These are phyloP conservation scores for Pseudisothecium myosuroides DNA, from an alignment of 225 moss, liverwort and hornwort genomes.

Conservation along the genomic window DNA sequence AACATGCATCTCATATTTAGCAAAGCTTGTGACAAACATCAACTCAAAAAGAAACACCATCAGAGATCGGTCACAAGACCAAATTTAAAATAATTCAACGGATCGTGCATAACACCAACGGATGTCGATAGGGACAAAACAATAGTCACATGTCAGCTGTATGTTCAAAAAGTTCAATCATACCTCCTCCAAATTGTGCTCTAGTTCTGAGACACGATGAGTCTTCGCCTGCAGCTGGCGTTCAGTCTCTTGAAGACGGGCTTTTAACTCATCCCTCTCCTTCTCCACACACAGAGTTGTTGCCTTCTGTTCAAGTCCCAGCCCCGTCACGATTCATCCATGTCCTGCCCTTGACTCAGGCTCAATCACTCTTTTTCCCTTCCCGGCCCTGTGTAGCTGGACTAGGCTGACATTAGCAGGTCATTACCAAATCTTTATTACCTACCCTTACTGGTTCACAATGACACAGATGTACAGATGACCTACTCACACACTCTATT, in stretches of 20 bases:
- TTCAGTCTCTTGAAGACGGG: slow-evolving; percentile 90
- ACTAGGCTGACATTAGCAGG: slow-evolving; percentile 38
- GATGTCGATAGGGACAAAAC: neutral
- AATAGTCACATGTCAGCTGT: neutral
- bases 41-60: neutral
- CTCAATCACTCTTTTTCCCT: slow-evolving; percentile 31
- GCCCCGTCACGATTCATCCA: slow-evolving; percentile 45
- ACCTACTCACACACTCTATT: slow-evolving; percentile 4
- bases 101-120: neutral
- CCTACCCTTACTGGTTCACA: slow-evolving; percentile 3
- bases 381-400: slow-evolving; percentile 38
- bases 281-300: slow-evolving; percentile 89
- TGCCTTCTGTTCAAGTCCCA: slow-evolving; percentile 72
- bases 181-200: slow-evolving; percentile 96
- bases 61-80: neutral
- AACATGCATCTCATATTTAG: neutral
- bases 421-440: neutral
- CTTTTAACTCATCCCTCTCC: slow-evolving; percentile 99
- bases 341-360: slow-evolving; percentile 31
- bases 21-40: neutral
- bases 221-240: slow-evolving; percentile 86
- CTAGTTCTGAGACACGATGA: slow-evolving; percentile 84
- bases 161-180: neutral
- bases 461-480: neutral
- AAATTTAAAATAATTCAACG: neutral